Conservation (phyloP, 108 stramenopile species). For the Licmophora abbreviata region DNA sequence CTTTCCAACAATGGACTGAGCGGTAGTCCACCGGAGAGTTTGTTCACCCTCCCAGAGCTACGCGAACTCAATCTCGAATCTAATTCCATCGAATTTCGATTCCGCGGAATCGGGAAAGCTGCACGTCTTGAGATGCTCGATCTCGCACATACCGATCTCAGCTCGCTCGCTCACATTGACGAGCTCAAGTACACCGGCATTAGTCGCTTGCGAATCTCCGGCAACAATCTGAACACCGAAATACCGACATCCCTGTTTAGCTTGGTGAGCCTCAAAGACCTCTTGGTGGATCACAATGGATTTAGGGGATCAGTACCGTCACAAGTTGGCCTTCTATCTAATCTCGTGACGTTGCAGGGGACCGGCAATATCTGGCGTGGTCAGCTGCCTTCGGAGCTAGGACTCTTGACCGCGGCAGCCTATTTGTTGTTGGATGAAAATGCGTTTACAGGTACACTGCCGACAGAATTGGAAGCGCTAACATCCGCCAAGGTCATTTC, state of each 20-base stretch:
- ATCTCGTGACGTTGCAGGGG: conserved; percentile 20
- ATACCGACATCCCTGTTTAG: conserved; percentile 17
- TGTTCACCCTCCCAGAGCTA: conserved; percentile 22
- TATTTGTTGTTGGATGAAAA: conserved; percentile 30
- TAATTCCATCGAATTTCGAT: conserved; percentile 21
- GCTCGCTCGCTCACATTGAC: conserved; percentile 16
- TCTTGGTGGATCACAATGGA: conserved; percentile 31
- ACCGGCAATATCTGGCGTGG: conserved; percentile 39
- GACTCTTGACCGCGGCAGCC: conserved; percentile 15
- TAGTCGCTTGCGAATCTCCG: conserved; percentile 8
- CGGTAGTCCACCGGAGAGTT: conserved; percentile 17
- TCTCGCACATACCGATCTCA: conserved; percentile 21
- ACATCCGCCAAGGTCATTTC: conserved; percentile 15
- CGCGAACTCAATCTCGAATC: conserved; percentile 15
- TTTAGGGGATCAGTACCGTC: conserved; percentile 9
- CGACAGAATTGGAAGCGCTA: conserved; percentile 9
- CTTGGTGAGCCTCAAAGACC: conserved; percentile 20
- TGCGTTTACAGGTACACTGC: conserved; percentile 12
- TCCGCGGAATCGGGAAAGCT: conserved; percentile 18
- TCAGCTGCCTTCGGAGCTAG: conserved; percentile 36
- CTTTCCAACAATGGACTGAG: conserved; percentile 55
- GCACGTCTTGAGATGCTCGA: conserved; percentile 21
- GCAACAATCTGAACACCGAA: conserved; percentile 15
- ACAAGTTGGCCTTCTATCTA: conserved; percentile 33
- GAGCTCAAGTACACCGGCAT: conserved; percentile 8